Base-by-base conservation (phyloP, 202 grass and related monocot genomes). In the Zoysia matrella region DNA sequence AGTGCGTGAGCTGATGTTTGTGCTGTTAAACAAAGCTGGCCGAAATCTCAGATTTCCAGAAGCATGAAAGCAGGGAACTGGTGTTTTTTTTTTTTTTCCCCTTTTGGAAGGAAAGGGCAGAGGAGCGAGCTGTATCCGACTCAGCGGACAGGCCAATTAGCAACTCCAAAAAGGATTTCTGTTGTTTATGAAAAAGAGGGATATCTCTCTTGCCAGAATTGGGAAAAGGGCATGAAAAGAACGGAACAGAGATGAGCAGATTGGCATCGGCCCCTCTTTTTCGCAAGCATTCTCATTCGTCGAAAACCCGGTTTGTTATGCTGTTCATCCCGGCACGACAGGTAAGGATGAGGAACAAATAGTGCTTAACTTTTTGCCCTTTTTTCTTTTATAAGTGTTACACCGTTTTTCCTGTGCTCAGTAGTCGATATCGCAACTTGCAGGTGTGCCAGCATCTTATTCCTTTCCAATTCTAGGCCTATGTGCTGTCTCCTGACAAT, bases 251-350 rank as follows among this genome's bases (percentile, higher is more conserved):
- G 50, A 51, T 72, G 50, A 70, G 64, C 47, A 47, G 36, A 52
- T 77, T 77, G 50, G 30, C 30, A 36, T 36, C 30, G 30, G 30
- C 16, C 10, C 5, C 3, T 1, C 4, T 11, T 50, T 80, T 75
- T 52, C 4, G 42, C 52, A 53, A 58, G 61, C 43, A 6, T 51
- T 50, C 58, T 51, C 65, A 11, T 78, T 68, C 39, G 68, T 67
- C 11, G 3, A 82, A 87, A 87, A 88, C 68, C 1, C 9, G 64
- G 43, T 48, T 87, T 41, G 66, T 6, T 71, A 41, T 68, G 60
- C 52, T 14, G 51, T 12, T 71, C 60, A 71, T 63, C 65, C 47
- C 14, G 45, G 16, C 43, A 45, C 11, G 60, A 72, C 51, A 52
- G 30, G 50, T 46, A 44, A 71, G 47, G 61, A 61, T 43, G 39